Conservation (phyloP, 2,329 filamentous ascomycete species). For the Colletotrichum lupini region DNA sequence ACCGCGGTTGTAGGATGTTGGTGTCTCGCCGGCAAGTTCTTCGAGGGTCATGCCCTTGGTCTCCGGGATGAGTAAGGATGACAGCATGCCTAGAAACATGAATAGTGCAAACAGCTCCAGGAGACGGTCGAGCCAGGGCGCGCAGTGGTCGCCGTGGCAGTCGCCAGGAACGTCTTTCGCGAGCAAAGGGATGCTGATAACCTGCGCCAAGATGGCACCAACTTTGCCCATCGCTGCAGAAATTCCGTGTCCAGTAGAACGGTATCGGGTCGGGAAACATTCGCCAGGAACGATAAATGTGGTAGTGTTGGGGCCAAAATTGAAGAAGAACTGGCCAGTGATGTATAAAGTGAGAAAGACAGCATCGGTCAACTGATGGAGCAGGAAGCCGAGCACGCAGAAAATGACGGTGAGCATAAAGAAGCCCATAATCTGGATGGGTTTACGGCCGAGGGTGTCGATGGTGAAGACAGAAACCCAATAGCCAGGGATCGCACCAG, state of each 20-base stretch:
- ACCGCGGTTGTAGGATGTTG: conserved; percentile 66
- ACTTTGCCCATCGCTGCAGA: conserved; percentile 75
- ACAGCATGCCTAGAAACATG: conserved; percentile 79
- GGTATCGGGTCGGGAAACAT: conserved; percentile 72
- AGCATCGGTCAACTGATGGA: conserved; percentile 57
- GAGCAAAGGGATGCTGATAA: conserved; percentile 71
- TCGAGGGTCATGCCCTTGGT: conserved; percentile 81
- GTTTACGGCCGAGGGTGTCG: conserved; percentile 81
- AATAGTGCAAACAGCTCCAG: conserved; percentile 84
- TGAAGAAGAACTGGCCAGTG: conserved; percentile 74
- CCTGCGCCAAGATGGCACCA: conserved; percentile 75
- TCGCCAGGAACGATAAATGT: conserved; percentile 75
- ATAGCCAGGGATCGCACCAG: conserved; percentile 83
- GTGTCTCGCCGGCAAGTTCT: conserved; percentile 73
- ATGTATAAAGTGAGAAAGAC: conserved; percentile 71
- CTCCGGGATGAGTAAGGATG: conserved; percentile 80
- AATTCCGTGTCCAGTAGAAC: conserved; percentile 72
- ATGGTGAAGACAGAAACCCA: conserved; percentile 80
- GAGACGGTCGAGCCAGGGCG: conserved; percentile 75
- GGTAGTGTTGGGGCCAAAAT: conserved; percentile 73
- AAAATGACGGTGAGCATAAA: conserved; percentile 70
- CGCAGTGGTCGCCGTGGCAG: conserved; percentile 60
- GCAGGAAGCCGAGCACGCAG: conserved; percentile 70
- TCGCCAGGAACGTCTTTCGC: conserved; percentile 63
- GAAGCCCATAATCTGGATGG: conserved; percentile 76